Percentiles rank a stretch among this genome's conserved stretches.
These are phyloP conservation scores for Guadua angustifolia DNA, from an alignment of 176 grass and related monocot species.

Conservation along the genomic window DNA sequence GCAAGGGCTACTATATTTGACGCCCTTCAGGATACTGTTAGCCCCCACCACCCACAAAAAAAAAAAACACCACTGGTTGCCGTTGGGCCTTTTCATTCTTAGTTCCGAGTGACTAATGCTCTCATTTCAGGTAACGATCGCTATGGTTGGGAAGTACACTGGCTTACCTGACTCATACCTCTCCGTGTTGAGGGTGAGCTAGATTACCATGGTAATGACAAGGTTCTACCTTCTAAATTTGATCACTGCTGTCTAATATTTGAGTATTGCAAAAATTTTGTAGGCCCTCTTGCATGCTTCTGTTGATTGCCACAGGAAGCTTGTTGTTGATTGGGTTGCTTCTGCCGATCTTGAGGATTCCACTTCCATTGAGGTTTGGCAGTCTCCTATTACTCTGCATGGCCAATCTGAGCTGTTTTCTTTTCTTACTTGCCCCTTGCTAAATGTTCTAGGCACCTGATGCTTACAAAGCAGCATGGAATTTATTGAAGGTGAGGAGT, in stretches of 20 bases:
- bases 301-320: conserved; percentile 67
- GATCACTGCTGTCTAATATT: neutral
- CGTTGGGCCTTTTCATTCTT: conserved; percentile 8
- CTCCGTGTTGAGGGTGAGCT: conserved; percentile 68
- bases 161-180: conserved; percentile 78
- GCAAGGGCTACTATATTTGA: conserved; percentile 60
- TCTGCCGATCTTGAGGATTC: conserved; percentile 75
- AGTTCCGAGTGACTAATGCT: conserved; percentile 23
- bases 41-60: too few species aligned
- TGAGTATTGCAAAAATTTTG: conserved; percentile 19
- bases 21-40: conserved; percentile 63
- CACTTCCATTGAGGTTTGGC: conserved; percentile 56
- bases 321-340: conserved; percentile 79
- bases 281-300: conserved; percentile 85
- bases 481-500: conserved; percentile 60
- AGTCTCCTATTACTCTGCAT: conserved; percentile 8
- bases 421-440: conserved; percentile 35
- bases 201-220: neutral
- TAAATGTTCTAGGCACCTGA: conserved; percentile 61
- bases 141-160: conserved; percentile 81
- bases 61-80: neutral
- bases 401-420: neutral
- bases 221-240: neutral
- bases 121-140: conserved; percentile 64
- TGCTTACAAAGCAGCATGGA: conserved; percentile 64